Base-by-base conservation (phyloP, 176 grass and related monocot species). In the Pharus latifolius region DNA sequence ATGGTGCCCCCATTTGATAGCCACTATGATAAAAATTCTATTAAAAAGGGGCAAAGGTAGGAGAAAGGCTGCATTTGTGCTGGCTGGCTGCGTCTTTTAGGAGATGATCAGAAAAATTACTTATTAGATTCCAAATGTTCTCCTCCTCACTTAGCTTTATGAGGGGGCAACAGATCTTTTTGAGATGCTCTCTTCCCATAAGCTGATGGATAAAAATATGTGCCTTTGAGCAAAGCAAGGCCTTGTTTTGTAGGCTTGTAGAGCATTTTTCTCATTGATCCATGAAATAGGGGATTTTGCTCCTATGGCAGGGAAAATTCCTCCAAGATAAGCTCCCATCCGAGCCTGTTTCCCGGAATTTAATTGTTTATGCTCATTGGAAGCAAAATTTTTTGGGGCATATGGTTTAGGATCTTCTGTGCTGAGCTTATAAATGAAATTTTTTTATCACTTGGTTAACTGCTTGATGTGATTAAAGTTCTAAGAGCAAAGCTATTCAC, bases 251-350 rank as follows among this genome's bases (percentile, higher is more conserved):
- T 43, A 61, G 55, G 47, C 11, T 71, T 32, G 54, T 46, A 67
- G 82, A 59, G 17, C 27, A 31, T 52, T 43, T n/a, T n/a, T n/a
- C 52, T 34, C 61, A 48, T 22, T 46, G 82, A 86, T 87, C 87
- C 87, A 75, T 78, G 75, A 87, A 90, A 87, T 34, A 13, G 51
- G 87, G 91, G 87, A 87, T 86, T 78, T 64, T 69, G 75, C 82
- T 62, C 48, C 49, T 22, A 8, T 15, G 18, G 48, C 43, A 45
- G 70, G 56, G 40, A 77, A 63, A 75, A 80, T 37, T 56, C 52
- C 42, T 82, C 79, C 54, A 27, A 32, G 67, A 95, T 87, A 74
- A 63, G 75, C 79, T 92, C 62, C 72, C 77, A 12, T 28, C 64
- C 16, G 19, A 59, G 41, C 67, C 20, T 78, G 77, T 84, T 87